phyloP scores from a whole-genome alignment of 2,329 filamentous ascomycete genomes.

The Harringtonia lauricola region DNA sequence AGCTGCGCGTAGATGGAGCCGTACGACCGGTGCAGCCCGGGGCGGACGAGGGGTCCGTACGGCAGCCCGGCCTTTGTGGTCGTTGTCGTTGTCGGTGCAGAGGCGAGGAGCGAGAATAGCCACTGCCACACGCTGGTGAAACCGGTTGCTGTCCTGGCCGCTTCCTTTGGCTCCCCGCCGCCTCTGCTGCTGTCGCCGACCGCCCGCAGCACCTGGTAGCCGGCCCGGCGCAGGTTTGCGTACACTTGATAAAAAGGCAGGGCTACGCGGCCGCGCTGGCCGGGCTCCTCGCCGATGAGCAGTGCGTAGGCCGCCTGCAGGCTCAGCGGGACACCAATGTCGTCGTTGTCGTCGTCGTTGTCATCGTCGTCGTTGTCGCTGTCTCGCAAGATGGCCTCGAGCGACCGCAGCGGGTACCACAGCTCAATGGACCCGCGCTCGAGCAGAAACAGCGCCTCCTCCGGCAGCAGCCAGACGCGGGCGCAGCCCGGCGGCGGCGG shows the following conservation, averaged over 20 bases:
- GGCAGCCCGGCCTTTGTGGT: constrained; percentile 15
- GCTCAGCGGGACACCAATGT: constrained; percentile 75
- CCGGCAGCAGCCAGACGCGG: constrained; percentile 74
- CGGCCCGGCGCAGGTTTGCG: constrained; percentile 67
- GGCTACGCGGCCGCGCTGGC: constrained; percentile 40
- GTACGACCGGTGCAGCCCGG: constrained; percentile 57
- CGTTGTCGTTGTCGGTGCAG: background rate
- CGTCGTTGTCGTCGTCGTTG: constrained; percentile 38
- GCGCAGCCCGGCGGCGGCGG: constrained; percentile 33
- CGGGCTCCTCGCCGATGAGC: constrained; percentile 48
- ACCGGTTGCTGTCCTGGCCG: background rate
- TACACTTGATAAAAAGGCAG: constrained; percentile 85
- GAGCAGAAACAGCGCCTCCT: constrained; percentile 82
- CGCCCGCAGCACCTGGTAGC: constrained; percentile 54
- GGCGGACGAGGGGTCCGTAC: constrained; percentile 47
- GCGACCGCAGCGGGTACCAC: constrained; percentile 59
- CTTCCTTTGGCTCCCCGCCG: background rate
- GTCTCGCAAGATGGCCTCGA: constrained; percentile 33
- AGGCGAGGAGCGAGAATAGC: constrained; percentile 28
- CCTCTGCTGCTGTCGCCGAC: constrained; percentile 1
- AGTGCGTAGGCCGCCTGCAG: constrained; percentile 83
- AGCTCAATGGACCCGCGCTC: constrained; percentile 83
- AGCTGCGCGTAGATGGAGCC: constrained; percentile 66
- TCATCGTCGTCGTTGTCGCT: constrained; percentile 11
- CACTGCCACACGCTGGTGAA: constrained; percentile 36